phyloP scores from a whole-genome alignment of 208 protist genomes.

The Trypanosoma avium region DNA sequence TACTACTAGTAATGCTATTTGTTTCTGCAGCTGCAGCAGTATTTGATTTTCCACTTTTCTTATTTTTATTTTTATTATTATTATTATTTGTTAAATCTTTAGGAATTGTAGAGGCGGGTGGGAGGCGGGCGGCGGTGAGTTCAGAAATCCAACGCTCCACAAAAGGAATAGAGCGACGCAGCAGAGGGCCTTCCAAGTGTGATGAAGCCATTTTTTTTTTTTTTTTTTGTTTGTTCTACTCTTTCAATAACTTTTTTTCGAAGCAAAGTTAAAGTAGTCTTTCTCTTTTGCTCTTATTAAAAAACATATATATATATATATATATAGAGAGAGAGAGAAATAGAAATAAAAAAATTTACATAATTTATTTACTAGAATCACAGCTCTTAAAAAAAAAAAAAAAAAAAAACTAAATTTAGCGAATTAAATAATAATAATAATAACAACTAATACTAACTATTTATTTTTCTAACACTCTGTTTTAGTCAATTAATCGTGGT shows the following conservation, averaged over 20 bases:
- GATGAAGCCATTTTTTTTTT: too few relatives aligned
- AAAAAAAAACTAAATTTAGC: slow-evolving; percentile 15
- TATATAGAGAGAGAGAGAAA: not conserved
- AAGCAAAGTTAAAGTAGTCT: too few relatives aligned
- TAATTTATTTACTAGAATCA: not conserved
- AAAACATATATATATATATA: slow-evolving; percentile 1
- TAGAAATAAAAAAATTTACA: too few relatives aligned
- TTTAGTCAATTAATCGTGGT: too few relatives aligned
- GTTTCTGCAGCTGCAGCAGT: slow-evolving; percentile 19
- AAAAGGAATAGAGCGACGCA: slow-evolving; percentile 73
- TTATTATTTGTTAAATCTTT: too few relatives aligned
- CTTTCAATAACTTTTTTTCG: too few relatives aligned
- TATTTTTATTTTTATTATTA: slow-evolving; percentile 8
- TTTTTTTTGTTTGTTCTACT: too few relatives aligned
- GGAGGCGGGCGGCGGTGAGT: slow-evolving; percentile 24
- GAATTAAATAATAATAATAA: slow-evolving; percentile 21
- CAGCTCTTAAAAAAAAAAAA: slow-evolving; percentile 21
- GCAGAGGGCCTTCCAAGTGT: slow-evolving; percentile 69
- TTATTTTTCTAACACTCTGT: not conserved
- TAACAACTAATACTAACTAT: slow-evolving; percentile 16
- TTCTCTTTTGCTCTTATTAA: too few relatives aligned
- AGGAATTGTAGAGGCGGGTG: not conserved
- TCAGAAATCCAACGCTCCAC: slow-evolving; percentile 78
- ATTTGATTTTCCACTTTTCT: slow-evolving; percentile 17
- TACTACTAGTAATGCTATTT: slow-evolving; percentile 30